Conservation (phyloP, 768 basidiomycete genomes). For the Rhodocollybia butyracea region DNA sequence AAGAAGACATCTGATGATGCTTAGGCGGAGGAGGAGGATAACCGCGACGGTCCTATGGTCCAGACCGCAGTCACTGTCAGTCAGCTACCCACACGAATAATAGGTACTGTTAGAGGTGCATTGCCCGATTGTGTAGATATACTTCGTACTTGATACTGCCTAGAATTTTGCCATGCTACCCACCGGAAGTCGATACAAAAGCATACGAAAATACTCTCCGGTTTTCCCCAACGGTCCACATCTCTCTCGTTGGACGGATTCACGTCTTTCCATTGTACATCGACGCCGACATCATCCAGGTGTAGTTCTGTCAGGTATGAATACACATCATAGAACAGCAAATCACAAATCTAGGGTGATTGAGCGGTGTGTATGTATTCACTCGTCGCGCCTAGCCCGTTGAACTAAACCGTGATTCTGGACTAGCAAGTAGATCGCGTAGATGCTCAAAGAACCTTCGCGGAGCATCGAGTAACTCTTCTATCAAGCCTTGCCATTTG, state of each 20-base stretch:
- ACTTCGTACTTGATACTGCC: background rate
- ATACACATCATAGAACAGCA: constrained; percentile 89
- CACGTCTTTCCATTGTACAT: constrained; percentile 80
- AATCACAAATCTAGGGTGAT: too few species aligned
- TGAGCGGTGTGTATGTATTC: constrained; percentile 24
- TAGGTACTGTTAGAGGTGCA: too few species aligned
- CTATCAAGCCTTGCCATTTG: constrained; percentile 90
- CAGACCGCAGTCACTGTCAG: too few species aligned
- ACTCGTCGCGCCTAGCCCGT: constrained; percentile 95
- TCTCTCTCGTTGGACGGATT: constrained; percentile 55
- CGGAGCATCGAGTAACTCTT: constrained; percentile 65
- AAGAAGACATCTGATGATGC: too few species aligned
- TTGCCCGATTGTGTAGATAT: background rate
- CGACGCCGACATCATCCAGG: constrained; percentile 75
- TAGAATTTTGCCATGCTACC: constrained; percentile 16
- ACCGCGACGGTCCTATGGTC: too few species aligned
- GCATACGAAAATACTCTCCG: constrained; percentile 72
- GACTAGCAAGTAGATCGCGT: constrained; percentile 70
- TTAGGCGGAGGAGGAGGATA: too few species aligned
- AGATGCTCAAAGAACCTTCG: constrained; percentile 78
- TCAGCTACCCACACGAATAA: too few species aligned
- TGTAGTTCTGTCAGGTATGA: constrained; percentile 83
- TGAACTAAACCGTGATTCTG: constrained; percentile 90
- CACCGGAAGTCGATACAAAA: constrained; percentile 70
- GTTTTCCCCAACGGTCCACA: constrained; percentile 68